Evolutionary conservation across 306 rosid genomes (phyloP).

Genomic region (Canavalia gladiata): DNA sequence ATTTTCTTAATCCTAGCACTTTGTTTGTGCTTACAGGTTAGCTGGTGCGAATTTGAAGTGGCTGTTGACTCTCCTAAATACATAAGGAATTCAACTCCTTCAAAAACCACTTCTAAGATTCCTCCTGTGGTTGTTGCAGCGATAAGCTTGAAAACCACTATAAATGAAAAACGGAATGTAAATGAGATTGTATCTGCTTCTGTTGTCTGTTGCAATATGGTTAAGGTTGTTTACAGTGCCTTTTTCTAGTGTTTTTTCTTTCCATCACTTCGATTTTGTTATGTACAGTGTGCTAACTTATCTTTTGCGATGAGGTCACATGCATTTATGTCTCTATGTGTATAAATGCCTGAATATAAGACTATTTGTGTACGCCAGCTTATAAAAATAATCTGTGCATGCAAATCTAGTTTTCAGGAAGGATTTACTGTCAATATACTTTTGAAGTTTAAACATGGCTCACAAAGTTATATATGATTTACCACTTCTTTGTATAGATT

Average conservation of each 20-base stretch:
- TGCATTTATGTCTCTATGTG: not conserved
- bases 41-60: constrained; percentile 99
- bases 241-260: constrained; percentile 38
- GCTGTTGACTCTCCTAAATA: constrained; percentile 78
- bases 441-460: constrained; percentile 23
- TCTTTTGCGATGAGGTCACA: constrained; percentile 28
- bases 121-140: constrained; percentile 88
- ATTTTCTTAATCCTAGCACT: constrained; percentile 38
- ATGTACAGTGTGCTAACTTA: constrained; percentile 1
- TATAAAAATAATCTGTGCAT: too few relatives aligned
- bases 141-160: constrained; percentile 79
- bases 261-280: constrained; percentile 35
- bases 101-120: constrained; percentile 64
- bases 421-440: constrained; percentile 39
- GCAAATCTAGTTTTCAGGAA: constrained; percentile 14
- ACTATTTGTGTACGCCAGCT: not conserved
- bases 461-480: constrained; percentile 17
- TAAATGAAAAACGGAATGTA: constrained; percentile 75
- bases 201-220: constrained; percentile 82
- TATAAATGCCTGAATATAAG: not conserved
- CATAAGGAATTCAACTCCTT: constrained; percentile 63
- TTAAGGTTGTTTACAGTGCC: constrained; percentile 70
- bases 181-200: constrained; percentile 97
- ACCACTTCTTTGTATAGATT: constrained; percentile 5
- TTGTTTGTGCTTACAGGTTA: constrained; percentile 69